Evolutionary conservation across 208 protist species (phyloP), one percentile per base, ranked within the genome.

Genomic region (Trypanosoma avium): DNA sequence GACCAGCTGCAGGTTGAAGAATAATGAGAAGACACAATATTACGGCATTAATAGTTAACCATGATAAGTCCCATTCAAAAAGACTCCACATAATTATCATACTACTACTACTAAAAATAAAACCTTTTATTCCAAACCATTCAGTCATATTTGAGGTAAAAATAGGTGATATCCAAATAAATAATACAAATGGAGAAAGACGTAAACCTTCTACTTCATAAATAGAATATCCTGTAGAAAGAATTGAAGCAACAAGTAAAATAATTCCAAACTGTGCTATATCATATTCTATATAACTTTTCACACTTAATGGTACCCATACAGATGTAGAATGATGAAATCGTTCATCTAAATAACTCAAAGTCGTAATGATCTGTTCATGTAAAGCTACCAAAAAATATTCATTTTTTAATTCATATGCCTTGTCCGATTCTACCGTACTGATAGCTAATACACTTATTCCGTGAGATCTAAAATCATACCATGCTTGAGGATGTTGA

Each of bases 241-340:
- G 67, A 9, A 87, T 67, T 15, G 84, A 70, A 17, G 76, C 67
- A 7, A 85, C 76, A 45, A 87, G 78, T 21, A 79, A 59, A 24
- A 87, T 64, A 40, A 77, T 82, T 45, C 68, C 70, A 54, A 86
- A 85, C 59, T 90, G 84, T 21, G 74, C 62, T 47, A 81, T 67
- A 66, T 90, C 84, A 68, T 82, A 87, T 62, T 77, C 68, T 19
- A 90, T 72, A 49, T 85, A 87, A 26, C 46, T 27, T 17, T 26
- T 58, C 8, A 49, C 33, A 61, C 70, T 73, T 29, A 85, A 43
- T 15, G 78, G 75, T 24, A 87, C 57, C 76, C 78, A 90, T 46
- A 84, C 79, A 62, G 77, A 90, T 10, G 69, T 83, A 58, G 84
- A 82, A 66, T 87, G 84, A 71, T 87, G 81, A 24, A 87, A 83